Percentiles rank a stretch among this genome's conserved stretches.
Conservation (phyloP, 768 basidiomycete species). For the Hygrophoropsis aurantiaca region DNA sequence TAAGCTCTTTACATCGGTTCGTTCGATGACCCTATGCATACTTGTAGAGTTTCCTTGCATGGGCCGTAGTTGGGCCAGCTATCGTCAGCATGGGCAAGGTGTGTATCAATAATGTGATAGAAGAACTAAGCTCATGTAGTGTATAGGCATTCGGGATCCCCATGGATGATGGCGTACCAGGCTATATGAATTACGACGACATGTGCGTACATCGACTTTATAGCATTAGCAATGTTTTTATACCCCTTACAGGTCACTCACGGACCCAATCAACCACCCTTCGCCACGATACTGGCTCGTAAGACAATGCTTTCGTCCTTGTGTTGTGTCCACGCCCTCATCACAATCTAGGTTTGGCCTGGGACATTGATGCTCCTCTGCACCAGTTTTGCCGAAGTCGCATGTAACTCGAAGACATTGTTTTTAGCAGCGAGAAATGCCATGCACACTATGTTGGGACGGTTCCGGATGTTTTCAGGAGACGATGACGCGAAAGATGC, state of each 20-base stretch:
- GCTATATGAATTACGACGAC: slow-evolving; percentile 24
- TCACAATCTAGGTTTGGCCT: slow-evolving; percentile 14
- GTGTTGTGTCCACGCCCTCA: no score
- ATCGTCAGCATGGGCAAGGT: slow-evolving; percentile 47
- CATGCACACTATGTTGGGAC: slow-evolving; percentile 3
- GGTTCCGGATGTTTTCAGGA: background rate
- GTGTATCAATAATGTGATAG: background rate
- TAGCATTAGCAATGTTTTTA: background rate
- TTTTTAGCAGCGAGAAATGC: slow-evolving; percentile 6
- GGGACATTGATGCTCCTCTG: slow-evolving; percentile 51
- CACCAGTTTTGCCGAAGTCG: slow-evolving; percentile 34
- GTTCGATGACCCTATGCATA: slow-evolving; percentile 6
- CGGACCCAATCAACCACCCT: slow-evolving; percentile 41
- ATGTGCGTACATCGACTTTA: slow-evolving; percentile 7
- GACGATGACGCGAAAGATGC: slow-evolving; percentile 31
- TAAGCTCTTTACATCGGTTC: background rate
- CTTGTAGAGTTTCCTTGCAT: slow-evolving; percentile 52
- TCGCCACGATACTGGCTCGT: slow-evolving; percentile 59
- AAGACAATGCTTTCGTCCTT: no score
- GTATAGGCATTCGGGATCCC: slow-evolving; percentile 17
- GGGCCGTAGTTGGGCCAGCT: slow-evolving; percentile 60
- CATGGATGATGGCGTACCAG: slow-evolving; percentile 8
- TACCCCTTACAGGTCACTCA: slow-evolving; percentile 35
- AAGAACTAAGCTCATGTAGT: no score
- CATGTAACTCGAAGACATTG: slow-evolving; percentile 22